Base-by-base conservation (phyloP, 495 filamentous ascomycete genomes). In the Aspergillus conjunctus region DNA sequence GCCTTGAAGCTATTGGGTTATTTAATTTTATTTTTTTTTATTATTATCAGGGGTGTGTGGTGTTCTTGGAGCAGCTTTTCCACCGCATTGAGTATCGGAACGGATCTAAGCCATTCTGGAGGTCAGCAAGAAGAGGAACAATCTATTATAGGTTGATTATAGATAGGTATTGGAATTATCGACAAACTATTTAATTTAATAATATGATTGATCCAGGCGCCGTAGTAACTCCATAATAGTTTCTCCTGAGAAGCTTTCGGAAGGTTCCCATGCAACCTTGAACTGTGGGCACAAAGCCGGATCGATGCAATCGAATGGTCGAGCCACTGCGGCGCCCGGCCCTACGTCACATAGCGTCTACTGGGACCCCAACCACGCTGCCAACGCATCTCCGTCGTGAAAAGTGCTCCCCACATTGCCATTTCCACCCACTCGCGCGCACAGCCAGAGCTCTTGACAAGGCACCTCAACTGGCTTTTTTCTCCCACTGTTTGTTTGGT, bases 261-360 rank as follows among this genome's bases (percentile, higher is more conserved):
- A 17, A 33, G n/a, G 34, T 58, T 37, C 37, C 9, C 9, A n/a
- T 41, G 3, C 11, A 8, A n/a, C 11, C 12, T 41, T 11, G 37
- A 7, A n/a, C 3, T 8, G 37, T 41, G 37, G 37, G 26, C 26
- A 41, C 11, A 11, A 41, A 11, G 15, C 37, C 37, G 37, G 37
- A 41, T n/a, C 15, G 37, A 4, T 14, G 37, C n/a, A 30, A 50
- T 37, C 34, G 48, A 51, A 43, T 54, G 60, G 54, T 59, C 61
- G 32, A 49, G 54, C 34, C 50, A 7, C 33, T 44, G 26, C 46
- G 61, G 73, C 67, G 67, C 68, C 72, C 68, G 21, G 21, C 20
- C 49, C 12, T 74, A 77, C 71, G 71, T 75, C 72, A 74, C 71
- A 69, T 65, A 68, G 64, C 68, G 52, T 57, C 66, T 55, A 65